Conservation (phyloP, 306 rosid genomes). For the Rosa lucieae region DNA sequence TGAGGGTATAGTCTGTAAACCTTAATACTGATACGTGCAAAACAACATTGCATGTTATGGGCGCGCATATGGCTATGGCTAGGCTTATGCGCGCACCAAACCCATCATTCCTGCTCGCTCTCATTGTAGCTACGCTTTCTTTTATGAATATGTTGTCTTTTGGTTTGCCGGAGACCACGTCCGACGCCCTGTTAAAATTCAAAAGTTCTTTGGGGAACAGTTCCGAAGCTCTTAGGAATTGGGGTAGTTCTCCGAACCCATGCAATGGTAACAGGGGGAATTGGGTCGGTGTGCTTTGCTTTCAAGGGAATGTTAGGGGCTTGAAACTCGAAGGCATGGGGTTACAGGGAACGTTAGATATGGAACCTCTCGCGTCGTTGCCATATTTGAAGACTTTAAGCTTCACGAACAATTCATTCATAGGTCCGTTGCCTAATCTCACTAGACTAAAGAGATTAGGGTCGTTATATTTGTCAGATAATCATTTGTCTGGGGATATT, state of each 20-base stretch:
- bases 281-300: constrained; percentile 72
- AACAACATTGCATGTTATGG: constrained; percentile 40
- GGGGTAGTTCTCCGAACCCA: constrained; percentile 54
- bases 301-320: constrained; percentile 52
- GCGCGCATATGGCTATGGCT: constrained; percentile 74
- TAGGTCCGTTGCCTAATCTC: constrained; percentile 60
- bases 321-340: constrained; percentile 66
- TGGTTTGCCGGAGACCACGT: constrained; percentile 24
- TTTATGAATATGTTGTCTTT: constrained; percentile 8
- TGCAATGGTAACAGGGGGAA: constrained; percentile 43
- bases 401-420: constrained; percentile 80
- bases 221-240: constrained; percentile 36
- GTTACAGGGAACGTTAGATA: constrained; percentile 51
- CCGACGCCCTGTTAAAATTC: constrained; percentile 55
- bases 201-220: constrained; percentile 40
- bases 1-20: not conserved
- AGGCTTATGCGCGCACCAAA: constrained; percentile 77
- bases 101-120: not conserved
- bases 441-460: constrained; percentile 39
- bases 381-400: constrained; percentile 45
- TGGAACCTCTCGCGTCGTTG: constrained; percentile 40
- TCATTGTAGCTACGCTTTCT: constrained; percentile 27
- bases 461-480: constrained; percentile 58
- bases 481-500: constrained; percentile 69
- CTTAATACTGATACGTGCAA: not conserved